Conservation (phyloP, 352 stramenopile species). For the Pythium coloratum region DNA sequence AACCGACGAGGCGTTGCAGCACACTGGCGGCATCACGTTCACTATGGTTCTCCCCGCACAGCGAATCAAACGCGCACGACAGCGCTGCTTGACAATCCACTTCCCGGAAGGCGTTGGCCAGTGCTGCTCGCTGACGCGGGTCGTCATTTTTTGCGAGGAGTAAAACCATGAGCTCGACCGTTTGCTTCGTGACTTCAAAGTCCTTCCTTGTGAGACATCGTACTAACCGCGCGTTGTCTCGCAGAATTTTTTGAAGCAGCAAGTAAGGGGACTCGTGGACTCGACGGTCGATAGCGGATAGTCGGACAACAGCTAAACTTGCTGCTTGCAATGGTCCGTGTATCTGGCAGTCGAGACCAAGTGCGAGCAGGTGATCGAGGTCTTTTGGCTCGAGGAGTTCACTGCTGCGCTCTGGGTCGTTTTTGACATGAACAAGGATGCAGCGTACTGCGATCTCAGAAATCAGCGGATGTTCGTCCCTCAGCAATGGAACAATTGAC, state of each 20-base stretch:
- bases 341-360: background rate
- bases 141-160: conserved; percentile 16
- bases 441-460: conserved; percentile 9
- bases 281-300: background rate
- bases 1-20: conserved; percentile 14
- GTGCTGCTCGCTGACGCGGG: background rate
- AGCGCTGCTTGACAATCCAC: conserved; percentile 9
- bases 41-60: conserved; percentile 8
- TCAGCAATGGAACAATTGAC: conserved; percentile 16
- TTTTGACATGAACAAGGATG: conserved; percentile 14
- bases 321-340: conserved; percentile 11
- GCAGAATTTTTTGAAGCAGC: conserved; percentile 14
- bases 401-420: background rate
- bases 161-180: conserved; percentile 11
- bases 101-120: conserved; percentile 9
- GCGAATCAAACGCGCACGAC: conserved; percentile 6
- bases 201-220: conserved; percentile 9
- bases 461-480: conserved; percentile 11
- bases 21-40: conserved; percentile 8
- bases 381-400: conserved; percentile 4
- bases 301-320: background rate
- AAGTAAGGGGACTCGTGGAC: background rate
- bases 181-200: conserved; percentile 21
- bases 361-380: conserved; percentile 1
- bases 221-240: conserved; percentile 5